These are phyloP conservation scores for Monotropa hypopitys DNA, from an alignment of 179 eudicot species.

Conservation along the genomic window DNA sequence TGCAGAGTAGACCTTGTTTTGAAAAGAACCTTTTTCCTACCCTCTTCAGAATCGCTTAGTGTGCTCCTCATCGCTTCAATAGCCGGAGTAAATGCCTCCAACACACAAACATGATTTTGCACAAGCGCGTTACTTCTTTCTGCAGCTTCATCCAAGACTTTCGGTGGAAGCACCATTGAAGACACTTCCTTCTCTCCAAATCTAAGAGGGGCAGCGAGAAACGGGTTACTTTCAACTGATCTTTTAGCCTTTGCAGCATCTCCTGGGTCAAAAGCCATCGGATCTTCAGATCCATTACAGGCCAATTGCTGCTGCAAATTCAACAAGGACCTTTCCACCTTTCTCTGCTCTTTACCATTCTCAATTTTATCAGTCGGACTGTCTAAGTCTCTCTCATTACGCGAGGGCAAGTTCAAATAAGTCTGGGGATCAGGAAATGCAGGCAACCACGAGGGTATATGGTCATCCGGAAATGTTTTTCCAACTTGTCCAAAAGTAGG, in stretches of 20 bases:
- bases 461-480: constrained; percentile 33
- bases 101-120: constrained; percentile 25
- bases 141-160: constrained; percentile 23
- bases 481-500: constrained; percentile 35
- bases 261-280: constrained; percentile 16
- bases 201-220: constrained; percentile 48
- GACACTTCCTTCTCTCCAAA: constrained; percentile 53
- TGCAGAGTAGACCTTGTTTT: constrained; percentile 6
- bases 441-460: constrained; percentile 32
- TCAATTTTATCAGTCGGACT: neutral
- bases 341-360: constrained; percentile 13
- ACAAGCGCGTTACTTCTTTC: constrained; percentile 16
- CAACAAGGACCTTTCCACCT: constrained; percentile 33
- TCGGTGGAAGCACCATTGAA: constrained; percentile 24
- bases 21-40: constrained; percentile 7
- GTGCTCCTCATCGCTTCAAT: constrained; percentile 20
- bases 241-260: constrained; percentile 22
- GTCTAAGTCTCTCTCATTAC: neutral
- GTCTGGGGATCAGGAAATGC: constrained; percentile 7
- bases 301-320: constrained; percentile 34
- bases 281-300: constrained; percentile 32
- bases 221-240: constrained; percentile 33
- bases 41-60: constrained; percentile 17
- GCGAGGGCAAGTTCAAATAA: neutral
- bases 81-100: constrained; percentile 29